A percentile compares a stretch with the other conserved stretches of the same genome.
Evolutionary conservation across 352 stramenopile genomes (phyloP).

Genomic region (Pythium folliculosum): DNA sequence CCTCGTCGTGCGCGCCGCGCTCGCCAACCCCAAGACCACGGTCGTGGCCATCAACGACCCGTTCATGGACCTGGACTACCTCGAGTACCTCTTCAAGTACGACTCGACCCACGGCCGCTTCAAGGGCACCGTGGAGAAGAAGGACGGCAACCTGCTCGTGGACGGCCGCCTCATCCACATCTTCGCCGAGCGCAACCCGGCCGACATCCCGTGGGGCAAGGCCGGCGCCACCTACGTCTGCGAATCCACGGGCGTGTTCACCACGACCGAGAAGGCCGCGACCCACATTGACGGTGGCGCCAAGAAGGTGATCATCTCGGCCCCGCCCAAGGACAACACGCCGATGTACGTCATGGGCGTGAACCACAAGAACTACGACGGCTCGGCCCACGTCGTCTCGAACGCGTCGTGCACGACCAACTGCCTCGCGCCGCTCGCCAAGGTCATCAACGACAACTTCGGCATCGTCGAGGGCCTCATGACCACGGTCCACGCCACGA

Average conservation of each 20-base stretch:
- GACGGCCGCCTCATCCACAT: slow-evolving; percentile 50
- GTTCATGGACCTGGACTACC: slow-evolving; percentile 64
- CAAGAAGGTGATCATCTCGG: slow-evolving; percentile 98
- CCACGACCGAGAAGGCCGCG: slow-evolving; percentile 81
- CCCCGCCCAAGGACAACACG: slow-evolving; percentile 91
- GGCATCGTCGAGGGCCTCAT: slow-evolving; percentile 55
- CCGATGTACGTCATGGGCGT: slow-evolving; percentile 97
- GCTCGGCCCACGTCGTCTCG: slow-evolving; percentile 74
- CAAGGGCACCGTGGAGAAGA: slow-evolving; percentile 85
- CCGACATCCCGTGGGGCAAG: slow-evolving; percentile 73
- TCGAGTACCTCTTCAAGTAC: slow-evolving; percentile 97
- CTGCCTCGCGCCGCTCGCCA: slow-evolving; percentile 56
- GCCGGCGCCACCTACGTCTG: slow-evolving; percentile 93
- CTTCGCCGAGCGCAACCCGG: slow-evolving; percentile 48
- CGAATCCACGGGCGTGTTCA: slow-evolving; percentile 96
- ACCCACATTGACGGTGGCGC: slow-evolving; percentile 90
- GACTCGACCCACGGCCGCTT: slow-evolving; percentile 95
- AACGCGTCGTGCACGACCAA: slow-evolving; percentile 85
- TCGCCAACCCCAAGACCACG: slow-evolving; percentile 53
- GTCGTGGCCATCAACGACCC: slow-evolving; percentile 61
- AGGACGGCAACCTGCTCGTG: slow-evolving; percentile 78
- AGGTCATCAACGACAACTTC: slow-evolving; percentile 68
- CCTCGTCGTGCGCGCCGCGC: slow-evolving; percentile 46
- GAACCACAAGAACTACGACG: slow-evolving; percentile 92
- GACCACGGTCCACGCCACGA: slow-evolving; percentile 49